Base-by-base conservation (phyloP, 768 basidiomycete genomes). In the Boletus patriciae region DNA sequence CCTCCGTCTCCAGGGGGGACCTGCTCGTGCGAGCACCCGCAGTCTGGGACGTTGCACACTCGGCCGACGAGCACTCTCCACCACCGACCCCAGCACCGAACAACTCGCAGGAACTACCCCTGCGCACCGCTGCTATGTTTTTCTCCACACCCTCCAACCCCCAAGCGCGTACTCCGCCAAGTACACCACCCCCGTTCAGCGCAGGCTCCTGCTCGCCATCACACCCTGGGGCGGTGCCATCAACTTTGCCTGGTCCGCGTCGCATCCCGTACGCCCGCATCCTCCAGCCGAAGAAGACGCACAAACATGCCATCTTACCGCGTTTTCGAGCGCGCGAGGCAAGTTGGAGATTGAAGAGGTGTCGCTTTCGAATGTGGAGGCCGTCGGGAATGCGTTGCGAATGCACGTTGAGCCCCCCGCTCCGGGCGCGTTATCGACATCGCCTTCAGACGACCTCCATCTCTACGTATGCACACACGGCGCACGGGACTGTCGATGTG, bases 401-500 rank as follows among this genome's bases (percentile, higher is more conserved):
- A 62, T 48, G 49, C 74, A 86, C 46, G 63, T 60, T 36, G 63
- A 59, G 13, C 76, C 56, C 25, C 27, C 0, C 76, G 57, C 62
- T 63, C 15, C 59, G 66, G 27, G 55, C 37, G 53, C 65, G 29
- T 44, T 42, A 6, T 42, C 54, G 15, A 23, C 25, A 2, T 16
- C 34, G 5, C 45, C 27, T 19, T 53, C 54, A n/a, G 56, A 79
- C 21, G 62, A 67, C 42, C 54, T 78, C 45, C 67, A 77, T 60
- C 58, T 90, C 18, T 89, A 86, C 63, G 83, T 94, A 1, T 94
- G 92, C 67, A 92, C 90, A 5, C 92, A 94, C 66, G 84, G 82
- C 6, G 77, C 80, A 40, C 79, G 90, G 48, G 91, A 93, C 66
- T 94, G 91, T 71, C 78, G 91, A 6, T 93, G 92, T 60, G 87